Percentiles rank a stretch among this genome's conserved stretches.
Conservation (phyloP, 73 alveolate species). For the Stentor coeruleus region DNA sequence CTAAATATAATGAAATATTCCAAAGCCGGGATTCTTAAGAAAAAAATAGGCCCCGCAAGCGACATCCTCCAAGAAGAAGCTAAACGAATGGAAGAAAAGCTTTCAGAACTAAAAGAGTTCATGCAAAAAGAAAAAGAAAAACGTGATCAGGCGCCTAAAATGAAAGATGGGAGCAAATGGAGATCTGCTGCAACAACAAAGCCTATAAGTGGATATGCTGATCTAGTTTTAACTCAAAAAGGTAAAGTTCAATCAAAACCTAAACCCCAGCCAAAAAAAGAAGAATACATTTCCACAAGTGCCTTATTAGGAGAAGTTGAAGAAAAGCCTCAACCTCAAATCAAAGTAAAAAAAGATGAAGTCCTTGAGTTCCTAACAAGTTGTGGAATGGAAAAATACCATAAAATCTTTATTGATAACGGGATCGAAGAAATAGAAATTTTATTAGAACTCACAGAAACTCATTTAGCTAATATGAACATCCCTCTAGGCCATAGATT, state of each 20-base stretch:
- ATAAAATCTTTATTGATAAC: constrained; percentile 10
- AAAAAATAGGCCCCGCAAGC: constrained; percentile 13
- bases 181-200: constrained; percentile 20
- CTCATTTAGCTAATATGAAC: not conserved
- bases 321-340: not conserved
- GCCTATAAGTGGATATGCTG: constrained; percentile 13
- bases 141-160: constrained; percentile 17
- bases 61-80: constrained; percentile 30
- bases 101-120: constrained; percentile 20
- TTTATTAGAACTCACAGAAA: constrained; percentile 23
- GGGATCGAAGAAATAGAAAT: constrained; percentile 27
- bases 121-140: constrained; percentile 19
- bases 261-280: not conserved
- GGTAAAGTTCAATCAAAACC: not conserved
- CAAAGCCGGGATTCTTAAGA: constrained; percentile 23
- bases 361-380: not conserved
- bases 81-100: constrained; percentile 23
- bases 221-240: not conserved
- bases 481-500: constrained; percentile 28
- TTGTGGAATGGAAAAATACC: constrained; percentile 26
- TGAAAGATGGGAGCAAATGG: constrained; percentile 19
- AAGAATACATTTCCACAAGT: constrained; percentile 24
- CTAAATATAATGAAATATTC: constrained; percentile 19
- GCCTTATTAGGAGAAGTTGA: not conserved
- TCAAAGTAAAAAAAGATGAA: not conserved